Conservation (phyloP, 345 rosid species). For the Populus alba region DNA sequence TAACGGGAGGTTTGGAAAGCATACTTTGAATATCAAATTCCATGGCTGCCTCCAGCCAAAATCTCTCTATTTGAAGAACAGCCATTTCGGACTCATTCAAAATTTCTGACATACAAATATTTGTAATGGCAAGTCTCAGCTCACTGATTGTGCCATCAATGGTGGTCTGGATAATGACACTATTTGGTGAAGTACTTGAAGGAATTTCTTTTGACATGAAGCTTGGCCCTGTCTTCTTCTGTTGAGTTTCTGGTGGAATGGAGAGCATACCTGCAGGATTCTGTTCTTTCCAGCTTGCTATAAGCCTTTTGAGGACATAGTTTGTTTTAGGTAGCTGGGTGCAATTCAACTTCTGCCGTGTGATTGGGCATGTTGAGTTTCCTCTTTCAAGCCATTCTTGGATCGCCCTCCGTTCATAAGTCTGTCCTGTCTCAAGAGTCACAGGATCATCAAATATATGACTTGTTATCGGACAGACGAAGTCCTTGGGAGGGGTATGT, state of each 20-base stretch:
- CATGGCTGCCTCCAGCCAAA: slow-evolving; percentile 46
- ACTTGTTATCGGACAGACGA: slow-evolving; percentile 68
- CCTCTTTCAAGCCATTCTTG: slow-evolving; percentile 71
- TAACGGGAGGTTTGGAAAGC: slow-evolving; percentile 56
- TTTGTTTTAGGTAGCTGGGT: slow-evolving; percentile 60
- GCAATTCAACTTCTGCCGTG: slow-evolving; percentile 54
- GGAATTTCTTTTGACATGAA: slow-evolving; percentile 23
- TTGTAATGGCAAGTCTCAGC: slow-evolving; percentile 45
- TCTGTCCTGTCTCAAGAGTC: slow-evolving; percentile 79
- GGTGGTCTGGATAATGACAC: slow-evolving; percentile 50
- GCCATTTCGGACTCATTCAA: slow-evolving; percentile 59
- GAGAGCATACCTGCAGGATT: slow-evolving; percentile 28
- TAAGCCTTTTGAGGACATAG: slow-evolving; percentile 66
- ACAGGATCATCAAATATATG: slow-evolving; percentile 60
- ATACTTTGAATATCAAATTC: slow-evolving; percentile 41
- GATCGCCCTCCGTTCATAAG: slow-evolving; percentile 64
- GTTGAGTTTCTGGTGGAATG: slow-evolving; percentile 19
- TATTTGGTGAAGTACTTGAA: slow-evolving; percentile 41
- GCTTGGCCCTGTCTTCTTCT: slow-evolving; percentile 22
- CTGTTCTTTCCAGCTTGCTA: slow-evolving; percentile 57
- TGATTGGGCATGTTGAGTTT: slow-evolving; percentile 65
- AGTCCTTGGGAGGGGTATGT: slow-evolving; percentile 53
- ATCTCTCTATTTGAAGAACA: slow-evolving; percentile 51
- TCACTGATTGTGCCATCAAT: slow-evolving; percentile 45
- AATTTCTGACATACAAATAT: slow-evolving; percentile 61